Conservation (phyloP, 495 filamentous ascomycete genomes). For the Annulohypoxylon moriforme region DNA sequence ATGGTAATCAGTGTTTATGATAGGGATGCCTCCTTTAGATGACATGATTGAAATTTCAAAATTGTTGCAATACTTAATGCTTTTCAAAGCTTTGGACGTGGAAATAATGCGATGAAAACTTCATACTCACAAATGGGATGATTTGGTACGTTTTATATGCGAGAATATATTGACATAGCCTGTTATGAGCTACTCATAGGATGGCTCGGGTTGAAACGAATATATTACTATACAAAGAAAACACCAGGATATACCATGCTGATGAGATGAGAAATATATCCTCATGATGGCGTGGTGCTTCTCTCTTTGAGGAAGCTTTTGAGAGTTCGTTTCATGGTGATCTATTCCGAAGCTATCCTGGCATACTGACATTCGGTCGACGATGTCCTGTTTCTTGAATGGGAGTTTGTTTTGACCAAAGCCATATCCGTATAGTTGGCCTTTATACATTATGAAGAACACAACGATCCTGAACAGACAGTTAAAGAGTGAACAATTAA, state of each 20-base stretch:
- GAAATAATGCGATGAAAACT: background rate
- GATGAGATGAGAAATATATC: background rate
- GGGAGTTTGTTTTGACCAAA: background rate
- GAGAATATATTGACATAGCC: background rate
- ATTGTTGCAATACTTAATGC: background rate
- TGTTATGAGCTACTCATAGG: background rate
- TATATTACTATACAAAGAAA: background rate
- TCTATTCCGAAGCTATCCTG: background rate
- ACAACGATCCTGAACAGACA: too few relatives aligned
- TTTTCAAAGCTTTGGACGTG: background rate
- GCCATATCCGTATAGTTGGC: too few relatives aligned
- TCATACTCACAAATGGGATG: background rate
- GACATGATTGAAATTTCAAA: background rate
- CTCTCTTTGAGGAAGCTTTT: background rate
- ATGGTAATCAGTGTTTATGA: background rate
- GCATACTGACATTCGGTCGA: background rate
- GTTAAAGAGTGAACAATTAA: too few relatives aligned
- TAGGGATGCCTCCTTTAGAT: background rate
- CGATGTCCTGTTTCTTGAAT: background rate
- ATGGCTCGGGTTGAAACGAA: background rate
- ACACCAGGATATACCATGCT: background rate
- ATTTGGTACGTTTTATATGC: background rate
- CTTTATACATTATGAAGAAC: too few relatives aligned
- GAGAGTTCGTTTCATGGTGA: background rate
- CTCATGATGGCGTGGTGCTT: background rate